These are phyloP conservation scores for Leishmania martiniquensis DNA, from an alignment of 208 protist species.

Conservation along the genomic window DNA sequence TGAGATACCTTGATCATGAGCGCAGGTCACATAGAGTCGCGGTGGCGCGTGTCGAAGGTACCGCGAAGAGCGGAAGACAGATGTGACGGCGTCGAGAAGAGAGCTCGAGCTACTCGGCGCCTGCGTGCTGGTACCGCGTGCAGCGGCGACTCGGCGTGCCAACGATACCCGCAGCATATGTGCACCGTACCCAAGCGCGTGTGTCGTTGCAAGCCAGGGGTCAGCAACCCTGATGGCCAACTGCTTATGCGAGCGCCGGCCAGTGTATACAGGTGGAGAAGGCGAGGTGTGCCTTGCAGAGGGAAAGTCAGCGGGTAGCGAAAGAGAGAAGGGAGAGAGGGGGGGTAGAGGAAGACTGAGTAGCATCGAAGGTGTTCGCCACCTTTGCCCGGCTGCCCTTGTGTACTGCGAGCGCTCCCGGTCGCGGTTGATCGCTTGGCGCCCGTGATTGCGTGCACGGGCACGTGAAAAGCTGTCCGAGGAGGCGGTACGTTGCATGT, in stretches of 20 bases:
- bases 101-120: not conserved
- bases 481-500: not conserved
- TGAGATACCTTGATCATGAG: conserved; percentile 13
- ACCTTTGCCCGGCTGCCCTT: not conserved
- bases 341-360: not conserved
- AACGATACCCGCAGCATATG: conserved; percentile 5
- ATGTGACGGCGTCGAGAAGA: conserved; percentile 14
- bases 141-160: not conserved
- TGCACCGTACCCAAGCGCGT: not conserved
- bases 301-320: not conserved
- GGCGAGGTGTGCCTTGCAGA: not conserved
- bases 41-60: conserved; percentile 78
- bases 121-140: not conserved
- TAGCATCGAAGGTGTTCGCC: not conserved
- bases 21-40: conserved; percentile 70
- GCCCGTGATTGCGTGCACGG: not conserved
- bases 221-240: not conserved
- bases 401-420: not conserved
- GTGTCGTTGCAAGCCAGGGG: not conserved
- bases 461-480: no score
- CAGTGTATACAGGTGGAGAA: not conserved
- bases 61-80: conserved; percentile 20
- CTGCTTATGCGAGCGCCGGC: not conserved
- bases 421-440: not conserved
- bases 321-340: not conserved